Evolutionary conservation across 352 stramenopile species (phyloP), one percentile per base, ranked within the genome.

Genomic region (Pythium chondricola): DNA sequence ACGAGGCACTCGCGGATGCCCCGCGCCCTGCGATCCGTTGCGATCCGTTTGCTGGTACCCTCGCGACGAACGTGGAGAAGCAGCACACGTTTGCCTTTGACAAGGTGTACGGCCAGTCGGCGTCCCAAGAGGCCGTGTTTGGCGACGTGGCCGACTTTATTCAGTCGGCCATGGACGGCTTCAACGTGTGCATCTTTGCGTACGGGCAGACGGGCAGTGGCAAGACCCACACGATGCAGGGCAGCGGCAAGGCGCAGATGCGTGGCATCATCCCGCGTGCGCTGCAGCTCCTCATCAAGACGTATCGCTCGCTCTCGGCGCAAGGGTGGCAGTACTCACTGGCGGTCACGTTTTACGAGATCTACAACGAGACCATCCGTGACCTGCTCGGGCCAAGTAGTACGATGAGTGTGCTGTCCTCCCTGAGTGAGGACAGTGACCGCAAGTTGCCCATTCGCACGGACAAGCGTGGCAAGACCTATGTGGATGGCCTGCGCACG

Each of bases 291-390:
- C 92, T 92, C 64, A 95, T 95, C 59, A 69, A 68, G 11, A 80
- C 63, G 18, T 95, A 79, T 50, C 51, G 77, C 29, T 69, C 85
- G 24, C 40, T 93, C 36, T 68, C 69, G 25, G 65, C 61, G 4
- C 85, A 95, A 67, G 91, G 87, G 24, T 99, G 97, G 97, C 72
- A 84, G 24, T 99, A 99, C 67, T 86, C 77, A 25, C 76, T 99
- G 8, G 83, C 96, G 49, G 97, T 98, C 35, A 98, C 88, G n/a
- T 99, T 98, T 61, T 90, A 98, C 56, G 97, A 99, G 79, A 99
- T 99, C 43, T 99, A 99, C 82, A 99, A 99, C 71, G 97, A 99
- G 61, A 94, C 93, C n/a, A 93, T 99, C 27, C 91, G 93, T 25
- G 97, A 99, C 67, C 67, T 99, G 43, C 83, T 99, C 13, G 76